phyloP scores from a whole-genome alignment of 1,284 basidiomycete genomes.

The Retiboletus flavoniger region DNA sequence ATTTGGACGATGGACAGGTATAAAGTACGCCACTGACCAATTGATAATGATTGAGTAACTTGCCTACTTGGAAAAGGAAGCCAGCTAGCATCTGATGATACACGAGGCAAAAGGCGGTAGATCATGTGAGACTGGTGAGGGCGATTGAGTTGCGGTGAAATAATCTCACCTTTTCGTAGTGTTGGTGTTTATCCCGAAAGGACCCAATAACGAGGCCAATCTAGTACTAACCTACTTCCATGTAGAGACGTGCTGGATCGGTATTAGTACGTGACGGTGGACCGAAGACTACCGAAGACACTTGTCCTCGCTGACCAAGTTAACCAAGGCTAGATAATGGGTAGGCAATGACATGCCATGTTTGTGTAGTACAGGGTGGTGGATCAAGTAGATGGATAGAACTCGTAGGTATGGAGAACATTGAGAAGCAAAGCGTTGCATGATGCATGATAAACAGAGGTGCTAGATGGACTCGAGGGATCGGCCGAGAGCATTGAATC shows the following conservation, averaged over 20 bases:
- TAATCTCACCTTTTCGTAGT: constrained; percentile 12
- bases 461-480: no score
- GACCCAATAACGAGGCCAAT: constrained; percentile 6
- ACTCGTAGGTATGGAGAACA: neutral
- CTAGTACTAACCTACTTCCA: constrained; percentile 3
- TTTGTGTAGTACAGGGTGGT: neutral
- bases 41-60: constrained; percentile 8
- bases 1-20: constrained; percentile 7
- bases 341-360: constrained; percentile 1
- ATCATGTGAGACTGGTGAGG: neutral
- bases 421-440: neutral
- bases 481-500: constrained; percentile 20
- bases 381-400: constrained; percentile 12
- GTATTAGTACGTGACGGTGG: neutral
- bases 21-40: constrained; percentile 18
- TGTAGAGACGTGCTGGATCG: constrained; percentile 7
- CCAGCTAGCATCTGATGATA: neutral
- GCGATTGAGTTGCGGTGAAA: constrained; percentile 12
- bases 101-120: constrained; percentile 5
- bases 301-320: neutral
- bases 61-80: constrained; percentile 14
- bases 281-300: neutral
- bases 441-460: constrained; percentile 1
- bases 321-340: neutral
- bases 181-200: constrained; percentile 3